Conservation (phyloP, 2,329 filamentous ascomycete species). For the Fusarium zealandicum region DNA sequence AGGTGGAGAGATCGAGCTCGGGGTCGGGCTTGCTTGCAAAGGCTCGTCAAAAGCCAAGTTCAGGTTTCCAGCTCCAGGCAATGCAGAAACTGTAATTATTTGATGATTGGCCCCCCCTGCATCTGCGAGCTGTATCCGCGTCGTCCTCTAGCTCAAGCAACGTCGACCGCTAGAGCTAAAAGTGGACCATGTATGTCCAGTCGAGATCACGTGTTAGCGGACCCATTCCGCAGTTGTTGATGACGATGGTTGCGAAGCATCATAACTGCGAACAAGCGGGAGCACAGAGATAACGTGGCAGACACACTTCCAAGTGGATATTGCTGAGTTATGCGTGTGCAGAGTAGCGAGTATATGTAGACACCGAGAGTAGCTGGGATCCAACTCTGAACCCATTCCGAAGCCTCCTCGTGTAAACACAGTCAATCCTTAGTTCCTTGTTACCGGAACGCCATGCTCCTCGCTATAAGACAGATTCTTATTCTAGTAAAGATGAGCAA, state of each 20-base stretch:
- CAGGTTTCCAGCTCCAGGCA: slow-evolving; percentile 28
- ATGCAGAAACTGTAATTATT: slow-evolving; percentile 17
- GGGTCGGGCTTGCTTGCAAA: neutral
- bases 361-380: neutral
- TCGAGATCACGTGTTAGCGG: slow-evolving; percentile 30
- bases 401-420: neutral
- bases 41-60: neutral
- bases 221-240: slow-evolving; percentile 14
- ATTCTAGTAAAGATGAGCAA: slow-evolving; percentile 25
- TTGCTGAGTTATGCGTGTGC: neutral
- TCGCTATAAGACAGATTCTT: neutral
- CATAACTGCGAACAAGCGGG: neutral
- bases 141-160: slow-evolving; percentile 23
- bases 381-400: neutral
- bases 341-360: slow-evolving; percentile 6
- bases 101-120: slow-evolving; percentile 36
- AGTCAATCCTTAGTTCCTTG: neutral
- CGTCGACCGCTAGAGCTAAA: slow-evolving; percentile 21
- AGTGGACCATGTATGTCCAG: slow-evolving; percentile 23
- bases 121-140: slow-evolving; percentile 21
- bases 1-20: neutral
- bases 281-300: neutral
- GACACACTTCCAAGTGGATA: neutral
- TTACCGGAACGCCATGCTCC: slow-evolving; percentile 20
- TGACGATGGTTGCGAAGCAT: slow-evolving; percentile 11